Evolutionary conservation across 768 basidiomycete genomes (phyloP), one percentile per base, ranked within the genome.

Genomic region (Mycena pura): DNA sequence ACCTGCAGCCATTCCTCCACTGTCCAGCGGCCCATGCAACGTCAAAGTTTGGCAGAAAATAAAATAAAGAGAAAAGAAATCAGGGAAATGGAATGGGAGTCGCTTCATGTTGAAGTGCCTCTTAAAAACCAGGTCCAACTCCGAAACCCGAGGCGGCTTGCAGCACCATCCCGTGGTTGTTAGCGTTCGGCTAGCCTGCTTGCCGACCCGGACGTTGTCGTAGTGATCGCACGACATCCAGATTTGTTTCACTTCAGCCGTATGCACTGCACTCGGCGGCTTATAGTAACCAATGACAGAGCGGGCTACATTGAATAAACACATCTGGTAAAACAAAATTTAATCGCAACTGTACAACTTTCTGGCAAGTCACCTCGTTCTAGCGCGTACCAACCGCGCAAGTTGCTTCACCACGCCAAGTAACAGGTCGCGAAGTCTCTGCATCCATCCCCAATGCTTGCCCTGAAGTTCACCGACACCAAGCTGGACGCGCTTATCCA

Each of bases 21-120:
- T 45, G 58, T 54, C 59, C 56, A 38, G 40, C 61, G 55, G 29
- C 60, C 62, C 62, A 63, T 49, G 39, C 25, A 39, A 46, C 4
- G 28, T 27, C 13, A 7, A 32, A 7, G 36, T 7, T 24, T 39
- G 6, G 22, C 32, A 43, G 24, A 44, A 43, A 45, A 38, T 4
- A 27, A 62, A 66, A 28, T 45, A 47, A 8, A 38, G 13, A 38
- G 17, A 53, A 45, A 14, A 24, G 58, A 53, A 57, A 46, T 53
- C 63, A 65, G n/a, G n/a, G n/a, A n/a, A n/a, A n/a, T n/a, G n/a
- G n/a, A n/a, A 65, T 51, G 59, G 34, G 32, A 34, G 41, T 11
- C 7, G 11, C 1, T 6, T 14, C 60, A 50, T 31, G 53, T 13
- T 5, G 15, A n/a, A 3, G 27, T 22, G 6, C 3, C 13, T 21